A percentile compares a stretch with the other conserved stretches of the same genome.
These are phyloP conservation scores for Blastobotrys elegans DNA, from an alignment of 1,139 yeast species.

Conservation along the genomic window DNA sequence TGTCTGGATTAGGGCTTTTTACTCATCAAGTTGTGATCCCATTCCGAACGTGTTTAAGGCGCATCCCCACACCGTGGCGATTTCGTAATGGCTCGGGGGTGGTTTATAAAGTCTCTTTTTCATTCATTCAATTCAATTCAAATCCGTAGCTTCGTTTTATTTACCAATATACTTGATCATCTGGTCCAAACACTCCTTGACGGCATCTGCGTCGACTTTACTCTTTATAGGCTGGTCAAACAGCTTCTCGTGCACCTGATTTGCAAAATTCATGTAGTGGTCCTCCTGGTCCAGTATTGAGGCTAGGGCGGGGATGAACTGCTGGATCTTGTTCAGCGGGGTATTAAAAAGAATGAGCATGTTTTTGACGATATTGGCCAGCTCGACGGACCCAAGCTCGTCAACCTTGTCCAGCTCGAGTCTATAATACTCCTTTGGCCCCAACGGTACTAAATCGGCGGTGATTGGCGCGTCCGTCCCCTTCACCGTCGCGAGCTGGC, in stretches of 20 bases:
- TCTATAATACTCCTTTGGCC: slow-evolving; percentile 13
- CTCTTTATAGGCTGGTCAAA: slow-evolving; percentile 10
- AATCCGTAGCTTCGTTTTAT: too few relatives aligned
- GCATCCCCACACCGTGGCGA: too few relatives aligned
- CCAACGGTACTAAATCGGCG: slow-evolving; percentile 7
- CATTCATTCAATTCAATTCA: too few relatives aligned
- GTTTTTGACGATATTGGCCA: slow-evolving; percentile 14
- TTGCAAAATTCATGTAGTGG: slow-evolving; percentile 13
- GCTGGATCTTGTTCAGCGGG: slow-evolving; percentile 12
- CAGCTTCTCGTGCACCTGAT: slow-evolving; percentile 8
- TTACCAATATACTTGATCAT: slow-evolving; percentile 9
- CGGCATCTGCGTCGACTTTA: slow-evolving; percentile 4
- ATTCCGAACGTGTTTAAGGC: neutral
- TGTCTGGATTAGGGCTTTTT: neutral
- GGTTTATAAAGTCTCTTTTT: too few relatives aligned
- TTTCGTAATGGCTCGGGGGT: too few relatives aligned
- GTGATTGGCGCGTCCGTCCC: slow-evolving; percentile 11
- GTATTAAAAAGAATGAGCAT: slow-evolving; percentile 13
- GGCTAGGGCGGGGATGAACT: slow-evolving; percentile 14
- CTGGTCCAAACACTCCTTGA: slow-evolving; percentile 9
- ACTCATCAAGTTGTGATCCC: neutral
- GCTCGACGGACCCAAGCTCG: slow-evolving; percentile 6
- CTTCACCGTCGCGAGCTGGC: neutral
- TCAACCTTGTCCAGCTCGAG: slow-evolving; percentile 13
- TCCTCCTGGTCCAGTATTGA: slow-evolving; percentile 12